Evolutionary conservation across 345 rosid genomes (phyloP).

Genomic region (Adansonia digitata): DNA sequence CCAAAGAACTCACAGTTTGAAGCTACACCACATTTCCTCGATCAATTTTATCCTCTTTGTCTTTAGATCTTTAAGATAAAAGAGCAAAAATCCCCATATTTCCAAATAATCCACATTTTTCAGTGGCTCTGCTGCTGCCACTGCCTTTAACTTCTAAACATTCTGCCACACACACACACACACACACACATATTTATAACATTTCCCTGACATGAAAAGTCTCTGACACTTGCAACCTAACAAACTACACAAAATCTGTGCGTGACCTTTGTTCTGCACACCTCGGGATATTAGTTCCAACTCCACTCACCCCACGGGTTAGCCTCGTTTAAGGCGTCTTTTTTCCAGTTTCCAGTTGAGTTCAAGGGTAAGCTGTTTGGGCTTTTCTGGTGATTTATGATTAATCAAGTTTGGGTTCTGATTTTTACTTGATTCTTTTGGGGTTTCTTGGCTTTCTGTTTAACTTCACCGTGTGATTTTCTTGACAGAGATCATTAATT

Average conservation of each 20-base stretch:
- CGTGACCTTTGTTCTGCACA: not conserved
- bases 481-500: not conserved
- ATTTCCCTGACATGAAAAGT: not conserved
- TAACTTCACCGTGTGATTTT: not conserved
- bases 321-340: not conserved
- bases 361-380: not conserved
- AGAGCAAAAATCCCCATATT: not conserved
- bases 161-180: too few species aligned
- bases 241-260: not conserved
- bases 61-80: not conserved
- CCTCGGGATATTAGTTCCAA: not conserved
- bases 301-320: not conserved
- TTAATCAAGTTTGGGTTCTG: not conserved
- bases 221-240: not conserved
- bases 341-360: not conserved
- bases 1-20: conserved; percentile 16
- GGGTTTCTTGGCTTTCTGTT: not conserved
- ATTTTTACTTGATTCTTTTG: not conserved
- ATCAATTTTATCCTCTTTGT: conserved; percentile 32
- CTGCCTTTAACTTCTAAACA: conserved; percentile 4
- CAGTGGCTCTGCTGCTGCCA: conserved; percentile 49
- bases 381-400: not conserved
- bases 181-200: too few species aligned
- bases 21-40: conserved; percentile 48
- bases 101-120: conserved; percentile 23